Base-by-base conservation (phyloP, 2,329 filamentous ascomycete genomes). In the Capronia coronata region DNA sequence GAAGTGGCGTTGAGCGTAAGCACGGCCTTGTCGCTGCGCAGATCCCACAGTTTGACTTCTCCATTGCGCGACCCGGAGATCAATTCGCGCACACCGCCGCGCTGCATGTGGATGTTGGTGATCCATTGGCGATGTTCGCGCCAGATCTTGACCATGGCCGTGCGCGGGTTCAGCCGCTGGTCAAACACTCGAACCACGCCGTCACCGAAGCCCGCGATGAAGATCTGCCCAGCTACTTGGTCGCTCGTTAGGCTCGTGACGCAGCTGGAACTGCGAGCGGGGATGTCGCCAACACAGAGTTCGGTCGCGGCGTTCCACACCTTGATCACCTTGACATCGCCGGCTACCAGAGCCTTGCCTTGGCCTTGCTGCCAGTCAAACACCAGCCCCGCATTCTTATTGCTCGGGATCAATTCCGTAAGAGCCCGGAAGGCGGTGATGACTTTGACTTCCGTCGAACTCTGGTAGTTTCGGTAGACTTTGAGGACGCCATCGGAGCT, bases 311-410 rank as follows among this genome's bases (percentile, higher is more conserved):
- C 91, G 64, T 94, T 93, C 93, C 93, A 98, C 27, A 97, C 87
- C 29, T 90, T 80, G 60, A 98, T 96, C 27, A 96, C 87, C 50
- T 93, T 87, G 46, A 96, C 88, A 65, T 98, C 93, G 38, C 93
- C 93, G 9, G 93, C 93, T 25, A 97, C 93, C n/a, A 98, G 77
- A 6, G 94, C 84, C 53, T 88, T 87, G 6, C 93, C 93, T 59
- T 88, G 87, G n/a, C 94, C 90, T 70, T 98, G 93, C 66, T 97
- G 91, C 93, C 93, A 98, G 67, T 98, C 91, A 65, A 97, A 94
- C 21, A 97, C 91, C 69, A 98, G 84, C 18, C 93, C 93, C 1
- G 90, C 90, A 66, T 95, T 94, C 63, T 90, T 85, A 62, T 91
- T 95, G 66, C 87, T 94, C 2, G 90, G 88, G 4, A 97, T 86